These are phyloP conservation scores for Lachnellula subtilissima DNA, from an alignment of 2,329 filamentous ascomycete genomes.

Conservation along the genomic window DNA sequence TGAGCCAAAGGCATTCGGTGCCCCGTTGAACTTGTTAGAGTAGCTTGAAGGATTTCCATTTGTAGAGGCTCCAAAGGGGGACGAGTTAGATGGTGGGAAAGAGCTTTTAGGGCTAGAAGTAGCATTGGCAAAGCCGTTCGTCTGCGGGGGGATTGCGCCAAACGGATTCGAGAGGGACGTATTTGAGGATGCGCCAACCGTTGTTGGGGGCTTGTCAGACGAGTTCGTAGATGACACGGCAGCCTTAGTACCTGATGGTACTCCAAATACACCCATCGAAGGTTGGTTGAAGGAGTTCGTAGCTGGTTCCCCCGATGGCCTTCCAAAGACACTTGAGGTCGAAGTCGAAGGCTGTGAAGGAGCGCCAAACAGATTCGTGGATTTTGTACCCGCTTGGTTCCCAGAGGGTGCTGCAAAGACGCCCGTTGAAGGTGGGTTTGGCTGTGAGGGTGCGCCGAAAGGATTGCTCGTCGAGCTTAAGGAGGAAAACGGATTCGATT, in stretches of 20 bases:
- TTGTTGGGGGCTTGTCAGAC: not conserved
- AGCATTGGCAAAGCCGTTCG: not conserved
- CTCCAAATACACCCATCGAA: not conserved
- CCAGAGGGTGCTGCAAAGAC: constrained; percentile 6
- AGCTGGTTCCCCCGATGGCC: not conserved
- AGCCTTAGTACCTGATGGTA: not conserved
- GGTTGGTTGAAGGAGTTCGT: not conserved
- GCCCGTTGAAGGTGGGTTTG: not conserved
- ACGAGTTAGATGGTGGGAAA: not conserved
- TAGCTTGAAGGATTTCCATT: not conserved
- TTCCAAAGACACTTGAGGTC: constrained; percentile 9
- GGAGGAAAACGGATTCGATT: constrained; percentile 32
- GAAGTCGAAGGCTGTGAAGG: not conserved
- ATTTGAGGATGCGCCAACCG: not conserved
- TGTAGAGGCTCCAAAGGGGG: constrained; percentile 3
- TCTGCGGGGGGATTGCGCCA: constrained; percentile 6
- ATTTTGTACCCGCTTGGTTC: not conserved
- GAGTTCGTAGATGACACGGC: not conserved
- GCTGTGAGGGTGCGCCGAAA: constrained; percentile 17
- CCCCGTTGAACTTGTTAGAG: not conserved
- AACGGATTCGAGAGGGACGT: constrained; percentile 7
- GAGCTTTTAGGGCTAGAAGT: not conserved
- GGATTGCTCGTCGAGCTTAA: constrained; percentile 41
- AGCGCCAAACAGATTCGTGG: not conserved
- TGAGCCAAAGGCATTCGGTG: not conserved